Evolutionary conservation across 768 basidiomycete genomes (phyloP).

Genomic region (Russula virescens): DNA sequence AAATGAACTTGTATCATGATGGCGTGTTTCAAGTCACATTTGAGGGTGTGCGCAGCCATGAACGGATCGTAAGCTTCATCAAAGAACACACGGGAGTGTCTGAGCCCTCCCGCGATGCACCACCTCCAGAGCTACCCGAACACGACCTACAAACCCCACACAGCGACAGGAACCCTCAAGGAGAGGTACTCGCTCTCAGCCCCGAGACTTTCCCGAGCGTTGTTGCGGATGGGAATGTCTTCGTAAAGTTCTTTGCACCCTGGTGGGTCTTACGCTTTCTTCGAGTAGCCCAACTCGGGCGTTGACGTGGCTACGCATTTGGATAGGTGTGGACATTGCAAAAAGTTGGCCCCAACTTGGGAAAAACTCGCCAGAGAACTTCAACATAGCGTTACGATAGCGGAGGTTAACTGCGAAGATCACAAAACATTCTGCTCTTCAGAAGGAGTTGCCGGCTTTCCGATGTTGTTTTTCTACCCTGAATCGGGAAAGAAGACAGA

Average conservation of each 20-base stretch:
- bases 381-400: constrained; percentile 67
- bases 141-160: constrained; percentile 32
- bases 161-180: constrained; percentile 33
- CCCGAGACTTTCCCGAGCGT: constrained; percentile 44
- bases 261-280: constrained; percentile 44
- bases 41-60: constrained; percentile 46
- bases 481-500: constrained; percentile 51
- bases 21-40: constrained; percentile 58
- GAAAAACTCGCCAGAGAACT: constrained; percentile 62
- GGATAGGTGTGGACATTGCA: constrained; percentile 87
- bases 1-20: constrained; percentile 65
- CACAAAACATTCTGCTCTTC: constrained; percentile 58
- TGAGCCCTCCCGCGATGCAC: constrained; percentile 22
- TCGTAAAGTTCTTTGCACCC: constrained; percentile 86
- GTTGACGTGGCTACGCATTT: background rate
- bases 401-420: constrained; percentile 85
- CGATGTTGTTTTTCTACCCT: constrained; percentile 69
- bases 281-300: background rate
- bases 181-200: constrained; percentile 37
- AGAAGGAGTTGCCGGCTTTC: constrained; percentile 73
- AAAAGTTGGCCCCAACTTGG: constrained; percentile 86
- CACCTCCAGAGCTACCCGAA: constrained; percentile 27
- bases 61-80: constrained; percentile 53
- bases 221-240: constrained; percentile 44
- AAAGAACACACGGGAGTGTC: constrained; percentile 36